Conservation (phyloP, 2,329 filamentous ascomycete genomes). For the Aspergillus caelatus region DNA sequence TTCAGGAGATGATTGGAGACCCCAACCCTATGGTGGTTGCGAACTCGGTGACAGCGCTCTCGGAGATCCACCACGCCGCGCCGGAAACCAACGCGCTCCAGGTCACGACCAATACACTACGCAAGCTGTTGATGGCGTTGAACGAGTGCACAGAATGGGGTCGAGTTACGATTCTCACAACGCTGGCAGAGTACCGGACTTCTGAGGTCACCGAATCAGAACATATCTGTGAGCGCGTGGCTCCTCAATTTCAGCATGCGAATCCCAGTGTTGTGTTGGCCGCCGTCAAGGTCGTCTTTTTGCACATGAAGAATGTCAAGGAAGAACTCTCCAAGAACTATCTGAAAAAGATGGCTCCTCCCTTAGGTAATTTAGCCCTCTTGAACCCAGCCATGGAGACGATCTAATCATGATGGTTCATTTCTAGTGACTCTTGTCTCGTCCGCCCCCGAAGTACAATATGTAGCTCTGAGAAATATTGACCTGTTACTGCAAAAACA, state of each 20-base stretch:
- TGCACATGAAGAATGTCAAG: conserved; percentile 87
- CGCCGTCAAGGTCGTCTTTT: conserved; percentile 97
- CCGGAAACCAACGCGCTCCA: conserved; percentile 87
- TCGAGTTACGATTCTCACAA: conserved; percentile 87
- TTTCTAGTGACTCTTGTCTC: conserved; percentile 84
- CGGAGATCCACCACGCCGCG: conserved; percentile 86
- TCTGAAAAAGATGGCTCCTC: conserved; percentile 97
- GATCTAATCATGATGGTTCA: conserved; percentile 26
- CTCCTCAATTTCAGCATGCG: conserved; percentile 97
- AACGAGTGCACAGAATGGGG: conserved; percentile 99
- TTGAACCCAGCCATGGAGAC: neutral
- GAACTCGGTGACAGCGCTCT: conserved; percentile 91
- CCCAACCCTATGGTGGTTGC: conserved; percentile 99
- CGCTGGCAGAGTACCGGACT: conserved; percentile 83
- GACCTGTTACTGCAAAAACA: conserved; percentile 94
- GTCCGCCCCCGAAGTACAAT: conserved; percentile 95
- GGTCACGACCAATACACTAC: conserved; percentile 79
- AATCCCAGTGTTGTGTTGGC: conserved; percentile 95
- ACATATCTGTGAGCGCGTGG: conserved; percentile 95
- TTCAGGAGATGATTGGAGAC: conserved; percentile 96
- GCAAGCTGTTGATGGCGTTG: conserved; percentile 93
- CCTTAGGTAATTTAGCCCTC: conserved; percentile 66
- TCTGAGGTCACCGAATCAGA: conserved; percentile 93
- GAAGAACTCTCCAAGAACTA: conserved; percentile 80
- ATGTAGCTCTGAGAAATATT: conserved; percentile 94